Evolutionary conservation across 192 early-diverging fungal genomes (phyloP).

Genomic region (Gamsiella multidivaricata): DNA sequence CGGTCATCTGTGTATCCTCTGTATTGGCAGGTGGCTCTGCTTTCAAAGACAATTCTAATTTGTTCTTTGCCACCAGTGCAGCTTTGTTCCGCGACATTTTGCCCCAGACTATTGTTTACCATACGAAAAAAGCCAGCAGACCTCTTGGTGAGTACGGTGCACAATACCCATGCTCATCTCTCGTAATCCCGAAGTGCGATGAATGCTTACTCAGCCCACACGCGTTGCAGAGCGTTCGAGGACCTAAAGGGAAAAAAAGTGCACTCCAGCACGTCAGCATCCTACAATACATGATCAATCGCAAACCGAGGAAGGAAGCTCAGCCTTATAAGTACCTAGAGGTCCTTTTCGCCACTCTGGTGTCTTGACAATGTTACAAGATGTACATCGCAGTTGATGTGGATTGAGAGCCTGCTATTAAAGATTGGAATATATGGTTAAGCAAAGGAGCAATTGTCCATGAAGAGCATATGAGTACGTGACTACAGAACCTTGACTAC

Average conservation of each 20-base stretch:
- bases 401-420: constrained; percentile 14
- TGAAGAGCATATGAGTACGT: too few relatives aligned
- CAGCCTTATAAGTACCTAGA: constrained; percentile 22
- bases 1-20: background rate
- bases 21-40: background rate
- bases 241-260: constrained; percentile 23
- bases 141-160: too few relatives aligned
- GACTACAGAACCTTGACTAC: too few relatives aligned
- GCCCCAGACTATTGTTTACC: constrained; percentile 36
- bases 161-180: too few relatives aligned
- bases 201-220: constrained; percentile 47
- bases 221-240: constrained; percentile 50
- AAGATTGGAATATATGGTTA: background rate
- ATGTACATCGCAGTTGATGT: constrained; percentile 38
- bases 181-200: too few relatives aligned
- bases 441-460: background rate
- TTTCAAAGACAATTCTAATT: constrained; percentile 7
- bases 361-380: constrained; percentile 51
- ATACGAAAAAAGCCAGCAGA: too few relatives aligned
- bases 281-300: background rate
- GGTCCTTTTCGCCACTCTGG: constrained; percentile 56
- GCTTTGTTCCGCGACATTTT: constrained; percentile 50
- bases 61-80: constrained; percentile 23
- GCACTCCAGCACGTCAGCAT: background rate
- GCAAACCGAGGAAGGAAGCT: too few relatives aligned